Percentiles rank a stretch among this genome's conserved stretches.
These are phyloP conservation scores for Boeremia exigua DNA, from an alignment of 2,329 filamentous ascomycete genomes.

Conservation along the genomic window DNA sequence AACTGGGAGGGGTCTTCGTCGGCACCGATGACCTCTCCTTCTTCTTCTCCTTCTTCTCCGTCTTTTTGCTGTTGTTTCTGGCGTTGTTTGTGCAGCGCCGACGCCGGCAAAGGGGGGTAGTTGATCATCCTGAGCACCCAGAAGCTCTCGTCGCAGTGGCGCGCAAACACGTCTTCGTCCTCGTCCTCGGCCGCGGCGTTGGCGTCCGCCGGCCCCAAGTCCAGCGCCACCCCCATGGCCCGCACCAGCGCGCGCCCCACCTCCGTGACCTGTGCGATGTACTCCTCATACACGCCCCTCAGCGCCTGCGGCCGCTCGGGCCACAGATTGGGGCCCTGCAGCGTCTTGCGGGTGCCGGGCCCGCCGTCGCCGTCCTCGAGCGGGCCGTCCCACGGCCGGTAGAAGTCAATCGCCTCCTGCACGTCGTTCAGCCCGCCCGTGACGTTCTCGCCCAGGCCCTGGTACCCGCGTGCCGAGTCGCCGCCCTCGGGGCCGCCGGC, in stretches of 20 bases:
- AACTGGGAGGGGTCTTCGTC: slow-evolving; percentile 34
- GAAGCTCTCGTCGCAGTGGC: slow-evolving; percentile 42
- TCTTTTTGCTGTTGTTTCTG: no score
- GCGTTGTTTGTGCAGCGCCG: not conserved
- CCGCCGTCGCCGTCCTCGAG: slow-evolving; percentile 24
- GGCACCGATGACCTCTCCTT: slow-evolving; percentile 1
- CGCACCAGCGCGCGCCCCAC: slow-evolving; percentile 44
- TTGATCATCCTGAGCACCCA: slow-evolving; percentile 52
- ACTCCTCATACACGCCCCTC: slow-evolving; percentile 38
- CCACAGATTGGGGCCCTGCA: slow-evolving; percentile 54
- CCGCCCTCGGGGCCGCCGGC: slow-evolving; percentile 40
- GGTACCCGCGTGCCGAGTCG: slow-evolving; percentile 49
- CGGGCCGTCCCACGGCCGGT: slow-evolving; percentile 41
- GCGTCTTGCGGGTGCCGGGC: slow-evolving; percentile 32
- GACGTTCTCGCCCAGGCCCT: slow-evolving; percentile 48
- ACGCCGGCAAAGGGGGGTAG: slow-evolving; percentile 42
- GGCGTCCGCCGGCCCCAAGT: slow-evolving; percentile 24
- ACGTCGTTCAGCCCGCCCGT: slow-evolving; percentile 43
- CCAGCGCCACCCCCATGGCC: slow-evolving; percentile 50
- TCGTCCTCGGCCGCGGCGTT: slow-evolving; percentile 27
- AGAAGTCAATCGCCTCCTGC: slow-evolving; percentile 51
- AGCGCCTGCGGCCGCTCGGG: slow-evolving; percentile 41
- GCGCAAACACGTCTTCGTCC: slow-evolving; percentile 40
- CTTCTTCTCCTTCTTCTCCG: no score
- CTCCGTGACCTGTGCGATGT: slow-evolving; percentile 35